Evolutionary conservation across 2,329 filamentous ascomycete genomes (phyloP).

Genomic region (Stachybotrys elegans): DNA sequence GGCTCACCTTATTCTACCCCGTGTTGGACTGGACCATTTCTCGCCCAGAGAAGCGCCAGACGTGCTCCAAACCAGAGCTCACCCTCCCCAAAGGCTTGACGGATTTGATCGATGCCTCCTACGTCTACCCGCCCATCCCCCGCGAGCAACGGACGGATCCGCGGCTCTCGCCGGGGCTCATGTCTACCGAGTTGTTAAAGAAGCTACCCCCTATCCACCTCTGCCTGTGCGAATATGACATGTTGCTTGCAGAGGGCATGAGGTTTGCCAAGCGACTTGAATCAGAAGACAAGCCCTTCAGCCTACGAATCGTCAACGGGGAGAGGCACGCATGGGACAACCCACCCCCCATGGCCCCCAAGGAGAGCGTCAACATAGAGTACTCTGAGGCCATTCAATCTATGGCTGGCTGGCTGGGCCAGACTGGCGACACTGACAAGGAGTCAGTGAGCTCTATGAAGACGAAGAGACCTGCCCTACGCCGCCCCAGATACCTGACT

Average conservation of each 20-base stretch:
- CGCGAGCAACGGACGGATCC: constrained; percentile 43
- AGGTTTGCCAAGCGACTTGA: constrained; percentile 55
- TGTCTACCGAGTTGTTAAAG: constrained; percentile 45
- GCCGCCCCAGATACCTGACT: constrained; percentile 24
- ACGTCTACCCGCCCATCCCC: constrained; percentile 48
- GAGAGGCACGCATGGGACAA: constrained; percentile 47
- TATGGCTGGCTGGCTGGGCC: constrained; percentile 37
- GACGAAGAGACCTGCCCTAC: constrained; percentile 23
- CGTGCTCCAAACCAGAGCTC: constrained; percentile 49
- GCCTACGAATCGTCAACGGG: constrained; percentile 36
- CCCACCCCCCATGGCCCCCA: constrained; percentile 37
- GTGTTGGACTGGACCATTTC: constrained; percentile 56
- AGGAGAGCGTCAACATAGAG: constrained; percentile 38
- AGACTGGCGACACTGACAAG: constrained; percentile 28
- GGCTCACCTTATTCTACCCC: constrained; percentile 57
- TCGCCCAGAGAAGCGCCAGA: constrained; percentile 50
- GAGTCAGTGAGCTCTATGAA: constrained; percentile 29
- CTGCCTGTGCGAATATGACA: constrained; percentile 61
- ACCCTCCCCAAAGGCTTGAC: constrained; percentile 54
- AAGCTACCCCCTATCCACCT: constrained; percentile 51
- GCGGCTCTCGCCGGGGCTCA: constrained; percentile 53
- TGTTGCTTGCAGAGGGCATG: constrained; percentile 57
- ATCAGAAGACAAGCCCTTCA: constrained; percentile 24
- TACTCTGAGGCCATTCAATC: constrained; percentile 37
- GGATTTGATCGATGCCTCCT: constrained; percentile 58